Evolutionary conservation across 805 yeast genomes (phyloP).

Genomic region (Cyberlindnera galapagoensis): DNA sequence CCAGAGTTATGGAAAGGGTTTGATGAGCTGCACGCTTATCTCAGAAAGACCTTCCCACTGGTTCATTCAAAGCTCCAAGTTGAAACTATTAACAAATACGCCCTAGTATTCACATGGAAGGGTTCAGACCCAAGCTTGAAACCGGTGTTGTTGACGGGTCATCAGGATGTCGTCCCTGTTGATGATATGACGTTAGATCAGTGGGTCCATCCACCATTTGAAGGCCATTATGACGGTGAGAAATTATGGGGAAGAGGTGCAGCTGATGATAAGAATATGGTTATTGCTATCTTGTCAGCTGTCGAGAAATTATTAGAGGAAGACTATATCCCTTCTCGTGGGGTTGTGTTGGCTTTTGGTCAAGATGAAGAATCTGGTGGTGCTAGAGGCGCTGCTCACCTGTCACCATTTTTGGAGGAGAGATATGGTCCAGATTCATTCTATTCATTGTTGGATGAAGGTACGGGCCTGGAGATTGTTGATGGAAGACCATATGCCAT

Average conservation of each 20-base stretch:
- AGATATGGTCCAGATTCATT: slow-evolving; percentile 55
- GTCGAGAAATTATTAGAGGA: slow-evolving; percentile 41
- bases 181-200: slow-evolving; percentile 45
- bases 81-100: slow-evolving; percentile 53
- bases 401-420: slow-evolving; percentile 39
- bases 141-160: slow-evolving; percentile 69
- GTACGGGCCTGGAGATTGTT: slow-evolving; percentile 32
- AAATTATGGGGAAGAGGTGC: slow-evolving; percentile 70
- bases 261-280: slow-evolving; percentile 62
- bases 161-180: slow-evolving; percentile 78
- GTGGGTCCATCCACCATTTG: slow-evolving; percentile 65
- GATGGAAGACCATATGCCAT: slow-evolving; percentile 36
- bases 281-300: slow-evolving; percentile 58
- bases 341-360: slow-evolving; percentile 59
- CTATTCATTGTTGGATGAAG: slow-evolving; percentile 60
- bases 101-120: slow-evolving; percentile 55
- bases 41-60: slow-evolving; percentile 48
- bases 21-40: slow-evolving; percentile 42
- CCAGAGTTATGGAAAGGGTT: slow-evolving; percentile 27
- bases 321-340: slow-evolving; percentile 47
- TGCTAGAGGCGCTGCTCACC: slow-evolving; percentile 46
- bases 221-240: slow-evolving; percentile 58
- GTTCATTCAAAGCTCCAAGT: slow-evolving; percentile 42
- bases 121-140: slow-evolving; percentile 47
- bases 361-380: slow-evolving; percentile 75